phyloP scores from a whole-genome alignment of 2,329 filamentous ascomycete genomes.

The Xylariaceae sp. region DNA sequence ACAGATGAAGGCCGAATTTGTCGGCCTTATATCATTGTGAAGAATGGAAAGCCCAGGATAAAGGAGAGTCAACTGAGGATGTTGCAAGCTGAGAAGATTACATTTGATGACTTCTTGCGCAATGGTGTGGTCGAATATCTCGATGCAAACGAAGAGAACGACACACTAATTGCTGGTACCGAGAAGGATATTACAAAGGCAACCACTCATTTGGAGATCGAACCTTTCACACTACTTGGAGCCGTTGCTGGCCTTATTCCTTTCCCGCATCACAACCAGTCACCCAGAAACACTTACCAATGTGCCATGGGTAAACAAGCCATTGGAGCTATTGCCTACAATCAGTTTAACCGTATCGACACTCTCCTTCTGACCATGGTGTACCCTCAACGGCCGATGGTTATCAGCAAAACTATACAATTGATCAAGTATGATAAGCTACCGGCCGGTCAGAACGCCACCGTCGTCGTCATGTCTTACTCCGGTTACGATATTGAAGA shows the following conservation, averaged over 20 bases:
- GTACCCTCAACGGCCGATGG: conserved; percentile 95
- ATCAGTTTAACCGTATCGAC: conserved; percentile 95
- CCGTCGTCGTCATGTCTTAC: conserved; percentile 98
- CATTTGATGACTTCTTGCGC: conserved; percentile 90
- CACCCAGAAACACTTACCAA: conserved; percentile 96
- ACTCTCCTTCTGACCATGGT: conserved; percentile 95
- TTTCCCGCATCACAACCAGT: conserved; percentile 98
- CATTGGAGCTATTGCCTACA: conserved; percentile 95
- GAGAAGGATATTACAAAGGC: conserved; percentile 76
- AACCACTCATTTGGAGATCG: conserved; percentile 94
- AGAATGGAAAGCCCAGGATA: conserved; percentile 78
- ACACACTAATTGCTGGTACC: conserved; percentile 85
- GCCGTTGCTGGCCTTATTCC: conserved; percentile 95
- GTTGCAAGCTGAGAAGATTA: conserved; percentile 74
- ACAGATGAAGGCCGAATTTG: conserved; percentile 97
- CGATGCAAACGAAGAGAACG: conserved; percentile 97
- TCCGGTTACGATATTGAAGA: conserved; percentile 99
- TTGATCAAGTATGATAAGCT: conserved; percentile 96
- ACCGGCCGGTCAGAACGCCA: conserved; percentile 93
- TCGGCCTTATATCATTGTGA: conserved; percentile 90
- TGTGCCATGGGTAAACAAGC: conserved; percentile 99
- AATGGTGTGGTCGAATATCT: conserved; percentile 92
- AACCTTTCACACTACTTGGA: conserved; percentile 93
- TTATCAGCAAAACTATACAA: conserved; percentile 94
- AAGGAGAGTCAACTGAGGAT: conserved; percentile 72